These are phyloP conservation scores for Fusarium sp. DNA, from an alignment of 2,329 filamentous ascomycete genomes.

Conservation along the genomic window DNA sequence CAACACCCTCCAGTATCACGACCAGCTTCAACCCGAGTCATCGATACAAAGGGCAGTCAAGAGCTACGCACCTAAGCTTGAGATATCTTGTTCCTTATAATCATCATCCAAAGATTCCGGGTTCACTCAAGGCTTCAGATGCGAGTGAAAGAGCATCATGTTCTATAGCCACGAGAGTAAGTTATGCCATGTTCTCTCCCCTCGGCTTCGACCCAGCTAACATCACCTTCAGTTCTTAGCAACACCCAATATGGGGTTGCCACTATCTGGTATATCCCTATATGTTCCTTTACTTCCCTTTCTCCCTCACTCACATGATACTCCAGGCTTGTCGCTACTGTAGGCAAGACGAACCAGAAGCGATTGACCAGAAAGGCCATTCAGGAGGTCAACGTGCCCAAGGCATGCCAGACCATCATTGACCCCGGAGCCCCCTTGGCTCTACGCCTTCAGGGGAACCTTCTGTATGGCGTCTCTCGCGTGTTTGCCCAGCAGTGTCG, in stretches of 20 bases:
- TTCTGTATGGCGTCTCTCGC: conserved; percentile 85
- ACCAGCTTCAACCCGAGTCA: conserved; percentile 6
- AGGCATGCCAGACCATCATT: conserved; percentile 89
- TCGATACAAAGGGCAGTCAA: conserved; percentile 1
- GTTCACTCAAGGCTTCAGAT: not conserved
- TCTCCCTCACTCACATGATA: not conserved
- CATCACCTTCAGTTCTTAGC: conserved; percentile 72
- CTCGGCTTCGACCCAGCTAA: conserved; percentile 38
- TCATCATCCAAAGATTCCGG: not conserved
- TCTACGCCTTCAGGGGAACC: conserved; percentile 85
- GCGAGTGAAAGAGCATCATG: conserved; percentile 63
- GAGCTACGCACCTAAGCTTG: not conserved
- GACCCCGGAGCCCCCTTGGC: conserved; percentile 86
- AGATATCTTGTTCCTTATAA: not conserved
- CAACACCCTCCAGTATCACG: conserved; percentile 19
- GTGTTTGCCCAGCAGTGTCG: conserved; percentile 89
- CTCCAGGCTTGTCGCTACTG: conserved; percentile 87
- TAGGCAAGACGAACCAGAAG: conserved; percentile 77
- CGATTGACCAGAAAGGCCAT: conserved; percentile 88
- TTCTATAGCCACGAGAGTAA: conserved; percentile 96
- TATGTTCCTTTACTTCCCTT: no score
- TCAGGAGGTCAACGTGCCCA: conserved; percentile 84
- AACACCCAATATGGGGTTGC: conserved; percentile 90
- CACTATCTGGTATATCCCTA: conserved; percentile 81
- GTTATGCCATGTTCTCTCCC: conserved; percentile 42